phyloP scores from a whole-genome alignment of 78 protist genomes.

The Cavenderia fasciculata region DNA sequence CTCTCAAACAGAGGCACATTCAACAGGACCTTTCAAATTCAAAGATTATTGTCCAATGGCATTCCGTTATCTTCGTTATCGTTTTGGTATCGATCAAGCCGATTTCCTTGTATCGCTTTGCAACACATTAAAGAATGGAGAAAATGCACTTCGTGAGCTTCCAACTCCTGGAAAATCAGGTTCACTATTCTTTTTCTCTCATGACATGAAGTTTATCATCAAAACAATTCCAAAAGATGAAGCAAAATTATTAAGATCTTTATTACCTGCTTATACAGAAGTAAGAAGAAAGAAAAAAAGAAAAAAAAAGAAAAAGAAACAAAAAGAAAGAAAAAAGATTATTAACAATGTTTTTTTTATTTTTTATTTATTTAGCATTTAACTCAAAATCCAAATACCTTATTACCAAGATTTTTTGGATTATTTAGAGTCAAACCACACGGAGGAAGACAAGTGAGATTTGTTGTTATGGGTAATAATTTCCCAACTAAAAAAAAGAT shows the following conservation, averaged over 20 bases:
- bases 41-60: conserved; percentile 85
- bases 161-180: conserved; percentile 94
- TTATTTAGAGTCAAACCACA: conserved; percentile 82
- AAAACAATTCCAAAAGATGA: conserved; percentile 95
- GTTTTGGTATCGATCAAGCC: conserved; percentile 74
- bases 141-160: conserved; percentile 69
- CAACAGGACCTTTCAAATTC: conserved; percentile 81
- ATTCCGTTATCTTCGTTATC: conserved; percentile 68
- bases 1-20: conserved; percentile 62
- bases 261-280: conserved; percentile 85
- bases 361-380: conserved; percentile 57
- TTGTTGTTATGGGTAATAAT: conserved; percentile 94
- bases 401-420: conserved; percentile 94
- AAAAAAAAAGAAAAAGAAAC: too few species aligned
- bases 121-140: conserved; percentile 46
- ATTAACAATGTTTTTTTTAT: not conserved
- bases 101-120: conserved; percentile 77
- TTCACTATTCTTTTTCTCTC: conserved; percentile 89
- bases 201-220: conserved; percentile 87
- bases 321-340: not conserved
- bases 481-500: conserved; percentile 85
- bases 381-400: conserved; percentile 83
- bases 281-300: too few species aligned
- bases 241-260: conserved; percentile 75
- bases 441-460: conserved; percentile 83